phyloP scores from a whole-genome alignment of 805 yeast genomes.

The Metschnikowia vanudenii region DNA sequence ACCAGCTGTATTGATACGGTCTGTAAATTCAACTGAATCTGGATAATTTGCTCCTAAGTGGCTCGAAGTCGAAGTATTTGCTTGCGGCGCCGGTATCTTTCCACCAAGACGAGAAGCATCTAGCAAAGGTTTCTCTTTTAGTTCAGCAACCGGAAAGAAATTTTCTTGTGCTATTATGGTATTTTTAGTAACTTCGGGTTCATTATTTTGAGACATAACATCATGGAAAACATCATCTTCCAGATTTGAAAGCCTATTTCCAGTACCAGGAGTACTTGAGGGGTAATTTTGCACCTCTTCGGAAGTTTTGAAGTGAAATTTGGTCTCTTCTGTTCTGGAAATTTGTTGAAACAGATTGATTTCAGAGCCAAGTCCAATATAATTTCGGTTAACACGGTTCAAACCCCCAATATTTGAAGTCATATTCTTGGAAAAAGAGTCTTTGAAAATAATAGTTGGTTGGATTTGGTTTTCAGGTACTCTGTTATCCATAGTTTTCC shows the following conservation, averaged over 20 bases:
- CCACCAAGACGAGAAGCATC: no score
- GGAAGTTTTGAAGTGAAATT: no score
- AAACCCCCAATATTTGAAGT: no score
- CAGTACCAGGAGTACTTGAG: not conserved
- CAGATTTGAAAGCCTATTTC: not conserved
- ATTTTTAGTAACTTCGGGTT: not conserved
- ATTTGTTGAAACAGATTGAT: no score
- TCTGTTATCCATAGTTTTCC: not conserved
- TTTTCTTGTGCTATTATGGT: not conserved
- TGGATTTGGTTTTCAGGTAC: no score
- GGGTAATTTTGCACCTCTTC: not conserved
- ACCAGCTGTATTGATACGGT: conserved; percentile 1
- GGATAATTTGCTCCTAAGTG: not conserved
- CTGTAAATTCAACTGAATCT: not conserved
- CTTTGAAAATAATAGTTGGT: no score
- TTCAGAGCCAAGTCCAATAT: no score
- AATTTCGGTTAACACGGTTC: no score
- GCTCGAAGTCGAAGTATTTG: not conserved
- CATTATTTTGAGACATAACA: not conserved
- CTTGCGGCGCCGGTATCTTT: no score
- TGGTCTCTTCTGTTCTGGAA: no score
- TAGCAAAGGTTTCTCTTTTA: not conserved
- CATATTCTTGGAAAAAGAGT: no score
- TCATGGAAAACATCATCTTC: not conserved
- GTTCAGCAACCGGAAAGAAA: not conserved